phyloP scores from a whole-genome alignment of 2,329 filamentous ascomycete genomes.

The Penicillium polonicum region DNA sequence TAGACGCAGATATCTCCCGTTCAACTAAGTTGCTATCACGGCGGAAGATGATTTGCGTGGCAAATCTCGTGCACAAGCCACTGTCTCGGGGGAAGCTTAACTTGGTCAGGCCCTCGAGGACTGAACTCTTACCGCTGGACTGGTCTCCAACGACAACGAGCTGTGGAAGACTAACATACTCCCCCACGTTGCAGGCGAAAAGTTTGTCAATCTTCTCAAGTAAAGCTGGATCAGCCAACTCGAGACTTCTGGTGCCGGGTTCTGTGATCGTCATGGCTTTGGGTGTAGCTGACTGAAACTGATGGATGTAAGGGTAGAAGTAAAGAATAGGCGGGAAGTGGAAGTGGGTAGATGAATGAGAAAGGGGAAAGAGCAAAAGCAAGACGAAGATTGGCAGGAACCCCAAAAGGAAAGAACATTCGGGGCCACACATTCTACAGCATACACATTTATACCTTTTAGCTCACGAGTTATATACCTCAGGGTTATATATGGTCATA shows the following conservation, averaged over 20 bases:
- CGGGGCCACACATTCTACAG: background rate
- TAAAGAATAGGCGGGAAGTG: background rate
- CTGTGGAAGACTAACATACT: slow-evolving; percentile 35
- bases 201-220: slow-evolving; percentile 40
- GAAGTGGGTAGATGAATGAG: too few relatives aligned
- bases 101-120: slow-evolving; percentile 36
- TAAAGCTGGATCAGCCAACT: slow-evolving; percentile 20
- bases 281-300: background rate
- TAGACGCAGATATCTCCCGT: slow-evolving; percentile 31
- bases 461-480: too few relatives aligned
- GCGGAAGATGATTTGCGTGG: slow-evolving; percentile 49
- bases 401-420: background rate
- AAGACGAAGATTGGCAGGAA: background rate
- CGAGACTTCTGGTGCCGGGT: background rate
- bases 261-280: background rate
- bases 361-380: background rate
- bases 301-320: background rate
- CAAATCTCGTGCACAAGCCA: slow-evolving; percentile 46
- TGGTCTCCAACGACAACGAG: slow-evolving; percentile 45
- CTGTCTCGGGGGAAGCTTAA: slow-evolving; percentile 41
- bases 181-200: slow-evolving; percentile 37
- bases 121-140: slow-evolving; percentile 39
- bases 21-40: slow-evolving; percentile 18
- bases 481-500: too few relatives aligned
- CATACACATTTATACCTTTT: too few relatives aligned